Evolutionary conservation across 2,329 filamentous ascomycete genomes (phyloP), one percentile per base, ranked within the genome.

Genomic region (Epichloe hybrida): DNA sequence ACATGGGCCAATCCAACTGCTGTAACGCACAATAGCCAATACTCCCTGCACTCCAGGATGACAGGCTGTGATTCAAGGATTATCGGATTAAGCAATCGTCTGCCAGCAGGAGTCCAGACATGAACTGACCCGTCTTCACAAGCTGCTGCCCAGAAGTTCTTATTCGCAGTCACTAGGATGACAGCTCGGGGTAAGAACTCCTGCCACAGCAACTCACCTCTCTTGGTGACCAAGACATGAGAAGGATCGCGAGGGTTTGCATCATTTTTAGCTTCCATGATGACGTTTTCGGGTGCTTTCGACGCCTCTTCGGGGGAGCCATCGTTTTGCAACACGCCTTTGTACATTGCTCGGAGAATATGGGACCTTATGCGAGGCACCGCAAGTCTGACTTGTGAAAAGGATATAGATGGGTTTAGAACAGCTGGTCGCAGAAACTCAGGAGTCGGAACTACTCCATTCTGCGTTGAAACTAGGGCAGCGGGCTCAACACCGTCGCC

Each of bases 81-180:
- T 56, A 96, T 76, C 4, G 90, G 83, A 60, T 88, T 95, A 50
- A 95, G 73, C 21, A 95, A 73, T 49, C 94, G 80, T 54, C 94
- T 81, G 12, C 93, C 93, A 13, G 90, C 88, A 2, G 91, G 88
- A 1, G 90, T 91, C 90, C 93, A 98, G 8, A 88, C 79, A 62
- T 95, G 88, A 7, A 98, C 65, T 17, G 83, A 88, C 15, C 89
- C 93, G 62, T 97, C 93, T 64, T 98, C 93, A 61, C 90, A 96
- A 9, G 86, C 90, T 15, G 85, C 91, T 0, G 87, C 85, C 86
- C 93, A 98, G 97, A 97, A 90, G 57, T 86, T 82, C 59, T 84
- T 83, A 65, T 89, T 97, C 2, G 89, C 94, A 0, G 91, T 93
- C 1, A 94, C 83, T 1, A 97, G 76, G n/a, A 98, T 78, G 23